Percentiles rank a stretch among this genome's conserved stretches.
Evolutionary conservation across 345 rosid species (phyloP).

Genomic region (Noccaea bulbosa): DNA sequence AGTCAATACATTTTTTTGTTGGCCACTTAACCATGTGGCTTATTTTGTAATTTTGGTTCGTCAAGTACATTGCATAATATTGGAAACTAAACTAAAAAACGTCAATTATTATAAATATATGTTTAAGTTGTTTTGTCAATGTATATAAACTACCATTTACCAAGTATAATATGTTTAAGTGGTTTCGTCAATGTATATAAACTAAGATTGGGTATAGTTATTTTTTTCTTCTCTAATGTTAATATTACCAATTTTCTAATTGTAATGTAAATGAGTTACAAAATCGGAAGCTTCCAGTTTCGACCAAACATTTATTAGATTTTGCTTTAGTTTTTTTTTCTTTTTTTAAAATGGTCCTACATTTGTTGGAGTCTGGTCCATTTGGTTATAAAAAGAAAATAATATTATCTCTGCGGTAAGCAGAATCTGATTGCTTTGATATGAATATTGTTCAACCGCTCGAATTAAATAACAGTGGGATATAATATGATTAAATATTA

Average conservation of each 20-base stretch:
- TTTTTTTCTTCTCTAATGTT: not conserved
- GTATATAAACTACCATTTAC: not conserved
- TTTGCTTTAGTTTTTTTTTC: not conserved
- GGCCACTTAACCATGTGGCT: slow-evolving; percentile 19
- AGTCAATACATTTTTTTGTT: slow-evolving; percentile 5
- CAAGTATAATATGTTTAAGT: not conserved
- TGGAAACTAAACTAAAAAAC: not conserved
- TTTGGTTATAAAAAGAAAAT: not conserved
- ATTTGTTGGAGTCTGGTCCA: slow-evolving; percentile 27
- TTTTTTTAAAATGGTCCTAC: slow-evolving; percentile 30
- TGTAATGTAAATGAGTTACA: slow-evolving; percentile 25
- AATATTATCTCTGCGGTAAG: slow-evolving; percentile 35
- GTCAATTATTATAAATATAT: not conserved
- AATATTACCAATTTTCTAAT: not conserved
- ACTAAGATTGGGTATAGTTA: not conserved
- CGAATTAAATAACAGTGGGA: slow-evolving; percentile 34
- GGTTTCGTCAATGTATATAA: not conserved
- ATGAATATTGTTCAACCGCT: slow-evolving; percentile 37
- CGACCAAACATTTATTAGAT: slow-evolving; percentile 32
- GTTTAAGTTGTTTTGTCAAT: not conserved
- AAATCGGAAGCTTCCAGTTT: slow-evolving; percentile 23
- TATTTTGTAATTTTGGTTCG: not conserved
- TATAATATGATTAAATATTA: slow-evolving; percentile 17
- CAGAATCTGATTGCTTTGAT: slow-evolving; percentile 42
- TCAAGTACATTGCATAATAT: slow-evolving; percentile 2